Conservation (phyloP, 2,329 filamentous ascomycete genomes). For the Cytospora piceicola region DNA sequence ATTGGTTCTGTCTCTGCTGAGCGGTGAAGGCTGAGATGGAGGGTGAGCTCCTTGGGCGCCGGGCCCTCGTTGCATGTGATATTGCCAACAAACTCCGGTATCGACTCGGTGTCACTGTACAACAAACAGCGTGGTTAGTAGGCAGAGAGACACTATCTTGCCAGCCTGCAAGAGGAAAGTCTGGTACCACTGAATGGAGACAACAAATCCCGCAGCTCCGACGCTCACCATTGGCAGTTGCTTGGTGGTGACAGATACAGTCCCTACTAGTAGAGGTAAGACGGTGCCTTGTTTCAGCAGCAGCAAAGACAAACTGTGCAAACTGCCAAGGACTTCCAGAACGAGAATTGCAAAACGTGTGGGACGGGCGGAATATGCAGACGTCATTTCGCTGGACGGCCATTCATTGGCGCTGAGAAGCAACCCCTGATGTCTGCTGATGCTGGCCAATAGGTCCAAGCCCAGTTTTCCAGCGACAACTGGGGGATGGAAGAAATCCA, state of each 20-base stretch:
- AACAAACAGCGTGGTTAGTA: neutral
- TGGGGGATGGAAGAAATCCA: neutral
- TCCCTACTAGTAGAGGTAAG: neutral
- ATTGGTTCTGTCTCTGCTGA: neutral
- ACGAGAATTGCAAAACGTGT: conserved; percentile 4
- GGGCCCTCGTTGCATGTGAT: conserved; percentile 19
- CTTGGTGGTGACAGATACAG: conserved; percentile 5
- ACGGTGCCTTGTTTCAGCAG: conserved; percentile 3
- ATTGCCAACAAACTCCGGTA: conserved; percentile 1
- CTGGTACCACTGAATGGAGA: neutral
- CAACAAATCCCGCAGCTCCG: conserved; percentile 25
- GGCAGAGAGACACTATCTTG: neutral
- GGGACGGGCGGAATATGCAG: conserved; percentile 11
- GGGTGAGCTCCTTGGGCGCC: conserved; percentile 9
- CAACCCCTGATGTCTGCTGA: neutral
- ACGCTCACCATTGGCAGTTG: conserved; percentile 23
- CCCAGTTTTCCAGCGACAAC: neutral
- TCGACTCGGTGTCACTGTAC: conserved; percentile 19
- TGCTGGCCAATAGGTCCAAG: neutral
- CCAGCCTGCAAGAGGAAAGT: neutral
- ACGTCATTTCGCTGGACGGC: conserved; percentile 6
- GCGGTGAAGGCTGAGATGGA: conserved; percentile 6
- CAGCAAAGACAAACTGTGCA: neutral
- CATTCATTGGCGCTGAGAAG: neutral
- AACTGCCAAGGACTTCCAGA: conserved; percentile 21